Evolutionary conservation across 2,329 filamentous ascomycete genomes (phyloP).

Genomic region (Cucurbitaria berberidis): DNA sequence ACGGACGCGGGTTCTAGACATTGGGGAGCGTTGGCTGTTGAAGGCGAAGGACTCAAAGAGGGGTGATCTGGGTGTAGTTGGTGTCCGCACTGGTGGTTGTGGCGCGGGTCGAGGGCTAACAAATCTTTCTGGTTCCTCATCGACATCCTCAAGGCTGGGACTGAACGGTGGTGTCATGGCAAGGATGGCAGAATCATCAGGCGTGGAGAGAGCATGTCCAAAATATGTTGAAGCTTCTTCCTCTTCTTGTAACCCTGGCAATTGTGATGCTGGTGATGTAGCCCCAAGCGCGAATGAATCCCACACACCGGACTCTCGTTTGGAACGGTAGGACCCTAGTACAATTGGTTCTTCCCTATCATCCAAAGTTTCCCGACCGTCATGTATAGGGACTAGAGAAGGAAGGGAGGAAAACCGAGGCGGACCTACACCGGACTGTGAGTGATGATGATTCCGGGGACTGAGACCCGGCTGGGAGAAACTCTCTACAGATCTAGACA

Average conservation of each 20-base stretch:
- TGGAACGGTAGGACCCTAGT: constrained; percentile 18
- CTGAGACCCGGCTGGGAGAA: constrained; percentile 61
- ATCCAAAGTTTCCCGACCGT: constrained; percentile 23
- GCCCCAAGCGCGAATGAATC: constrained; percentile 33
- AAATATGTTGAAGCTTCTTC: constrained; percentile 40
- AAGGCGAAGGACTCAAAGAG: constrained; percentile 39
- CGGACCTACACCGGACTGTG: constrained; percentile 50
- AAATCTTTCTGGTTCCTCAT: constrained; percentile 46
- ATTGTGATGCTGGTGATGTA: constrained; percentile 17
- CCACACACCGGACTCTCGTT: constrained; percentile 45
- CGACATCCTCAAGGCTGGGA: constrained; percentile 45
- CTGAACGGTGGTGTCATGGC: constrained; percentile 51
- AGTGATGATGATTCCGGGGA: constrained; percentile 46
- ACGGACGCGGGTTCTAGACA: constrained; percentile 22
- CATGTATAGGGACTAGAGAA: constrained; percentile 25
- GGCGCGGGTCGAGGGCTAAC: constrained; percentile 44
- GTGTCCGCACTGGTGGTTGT: constrained; percentile 32
- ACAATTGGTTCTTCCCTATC: not conserved
- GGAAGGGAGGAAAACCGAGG: constrained; percentile 48
- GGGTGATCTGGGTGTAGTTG: constrained; percentile 36
- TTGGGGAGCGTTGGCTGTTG: constrained; percentile 30
- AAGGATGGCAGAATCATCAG: constrained; percentile 49
- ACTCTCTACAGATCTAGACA: constrained; percentile 55
- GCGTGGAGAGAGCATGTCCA: constrained; percentile 52
- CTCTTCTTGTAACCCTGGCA: constrained; percentile 40